Conservation (phyloP, 1,139 yeast genomes). For the Suhomyces bolitotheri region DNA sequence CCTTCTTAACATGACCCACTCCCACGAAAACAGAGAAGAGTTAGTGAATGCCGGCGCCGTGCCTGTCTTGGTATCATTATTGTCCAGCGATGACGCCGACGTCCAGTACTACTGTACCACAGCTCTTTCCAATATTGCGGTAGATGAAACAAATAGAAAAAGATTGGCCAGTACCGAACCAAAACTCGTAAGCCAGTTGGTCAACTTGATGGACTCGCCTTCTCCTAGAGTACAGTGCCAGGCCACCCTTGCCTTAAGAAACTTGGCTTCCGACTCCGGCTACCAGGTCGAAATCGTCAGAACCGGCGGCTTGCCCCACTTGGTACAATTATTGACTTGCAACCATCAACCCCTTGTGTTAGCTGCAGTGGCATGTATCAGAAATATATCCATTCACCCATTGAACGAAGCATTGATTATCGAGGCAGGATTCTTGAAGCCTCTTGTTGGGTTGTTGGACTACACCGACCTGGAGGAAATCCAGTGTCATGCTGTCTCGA, state of each 20-base stretch:
- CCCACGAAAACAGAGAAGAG: slow-evolving; percentile 94
- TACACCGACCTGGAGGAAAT: slow-evolving; percentile 90
- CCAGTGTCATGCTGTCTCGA: slow-evolving; percentile 96
- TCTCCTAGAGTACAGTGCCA: slow-evolving; percentile 97
- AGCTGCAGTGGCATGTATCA: slow-evolving; percentile 97
- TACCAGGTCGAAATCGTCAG: slow-evolving; percentile 95
- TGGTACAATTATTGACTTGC: slow-evolving; percentile 83
- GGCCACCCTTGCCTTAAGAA: slow-evolving; percentile 93
- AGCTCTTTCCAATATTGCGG: slow-evolving; percentile 95
- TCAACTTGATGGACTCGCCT: slow-evolving; percentile 86
- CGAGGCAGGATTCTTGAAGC: slow-evolving; percentile 92
- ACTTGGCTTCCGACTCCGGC: slow-evolving; percentile 88
- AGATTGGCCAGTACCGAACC: slow-evolving; percentile 91
- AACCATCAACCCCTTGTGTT: slow-evolving; percentile 88
- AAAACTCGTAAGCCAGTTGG: slow-evolving; percentile 84
- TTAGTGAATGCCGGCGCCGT: slow-evolving; percentile 97
- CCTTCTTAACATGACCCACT: slow-evolving; percentile 94
- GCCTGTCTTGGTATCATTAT: slow-evolving; percentile 88
- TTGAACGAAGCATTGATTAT: slow-evolving; percentile 91
- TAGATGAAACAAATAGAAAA: slow-evolving; percentile 86
- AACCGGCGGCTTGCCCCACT: slow-evolving; percentile 92
- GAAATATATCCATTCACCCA: slow-evolving; percentile 96
- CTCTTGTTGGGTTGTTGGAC: slow-evolving; percentile 81
- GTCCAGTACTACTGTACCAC: slow-evolving; percentile 98
- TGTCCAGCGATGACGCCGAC: slow-evolving; percentile 88